Conservation (phyloP, 2,329 filamentous ascomycete species). For the Scedosporium boydii region DNA sequence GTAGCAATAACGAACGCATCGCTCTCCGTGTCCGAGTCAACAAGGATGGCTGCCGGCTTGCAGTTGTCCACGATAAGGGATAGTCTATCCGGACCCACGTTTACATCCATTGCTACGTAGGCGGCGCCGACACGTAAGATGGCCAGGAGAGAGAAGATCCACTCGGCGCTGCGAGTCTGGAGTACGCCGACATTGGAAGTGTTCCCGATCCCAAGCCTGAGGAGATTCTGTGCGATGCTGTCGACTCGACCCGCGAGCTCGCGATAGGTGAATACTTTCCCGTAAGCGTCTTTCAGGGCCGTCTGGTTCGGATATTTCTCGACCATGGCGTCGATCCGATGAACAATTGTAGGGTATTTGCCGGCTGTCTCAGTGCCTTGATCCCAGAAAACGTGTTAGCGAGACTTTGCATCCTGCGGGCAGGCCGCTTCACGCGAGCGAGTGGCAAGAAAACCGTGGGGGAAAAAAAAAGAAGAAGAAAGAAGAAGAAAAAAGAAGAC, state of each 20-base stretch:
- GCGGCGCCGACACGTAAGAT: slow-evolving; percentile 26
- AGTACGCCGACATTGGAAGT: slow-evolving; percentile 26
- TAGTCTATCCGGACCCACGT: slow-evolving; percentile 9
- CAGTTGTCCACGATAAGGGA: neutral
- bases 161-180: slow-evolving; percentile 24
- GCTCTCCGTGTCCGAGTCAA: neutral
- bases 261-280: neutral
- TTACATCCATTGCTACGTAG: slow-evolving; percentile 31
- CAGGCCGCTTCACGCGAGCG: no score
- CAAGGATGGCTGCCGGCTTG: neutral
- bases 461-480: no score
- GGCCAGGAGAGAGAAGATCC: slow-evolving; percentile 28
- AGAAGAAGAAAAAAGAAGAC: neutral
- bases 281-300: neutral
- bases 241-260: neutral
- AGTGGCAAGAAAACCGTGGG: no score
- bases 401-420: no score
- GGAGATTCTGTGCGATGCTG: neutral
- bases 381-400: neutral
- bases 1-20: neutral
- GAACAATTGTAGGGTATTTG: neutral
- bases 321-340: neutral
- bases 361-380: neutral
- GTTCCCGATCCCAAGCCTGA: neutral
- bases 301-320: neutral